Evolutionary conservation across 176 grass and related monocot species (phyloP), one percentile per base, ranked within the genome.

Genomic region (Hyparrhenia diplandra): DNA sequence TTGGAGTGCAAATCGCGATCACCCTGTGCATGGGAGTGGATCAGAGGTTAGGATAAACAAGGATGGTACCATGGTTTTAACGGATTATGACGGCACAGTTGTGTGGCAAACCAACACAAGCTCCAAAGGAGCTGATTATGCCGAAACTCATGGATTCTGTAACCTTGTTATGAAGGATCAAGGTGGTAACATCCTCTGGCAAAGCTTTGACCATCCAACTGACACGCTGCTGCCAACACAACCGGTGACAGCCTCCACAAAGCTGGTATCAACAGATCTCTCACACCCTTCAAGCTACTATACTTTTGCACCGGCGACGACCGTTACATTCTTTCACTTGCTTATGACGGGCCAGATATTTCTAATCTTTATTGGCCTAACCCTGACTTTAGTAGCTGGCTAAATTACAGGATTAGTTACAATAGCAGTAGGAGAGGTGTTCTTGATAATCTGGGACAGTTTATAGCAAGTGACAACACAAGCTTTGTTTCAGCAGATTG

Each of bases 341-440:
- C 52, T 5, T 85, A 80, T 5, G 60, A 75, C 6, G 49, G 76
- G 20, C 87, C 70, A 47, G 82, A 81, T 8, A 67, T 81, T 54
- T 80, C 76, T 9, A 85, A 69, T 66, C n/a, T 80, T 13, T 89
- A 75, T 58, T 85, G 82, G 87, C 82, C 82, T 68, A 69, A 84
- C 72, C 76, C 70, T 24, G 68, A 80, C 51, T 10, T 27, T 0
- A 84, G 42, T 69, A 80, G 77, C 21, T 89, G 82, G 87, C 8
- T 29, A 12, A 81, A 85, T 75, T 69, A 85, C 13, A 84, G 70
- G 46, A 69, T 80, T 27, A 68, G 70, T 10, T 85, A 74, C 16
- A 89, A 89, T 14, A 45, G 36, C 12, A 85, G 82, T 46, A 76
- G 70, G 73, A 60, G 12, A 4, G 87, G 75, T 10, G 64, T 49